Percentiles rank a stretch among this genome's conserved stretches.
Evolutionary conservation across 495 filamentous ascomycete genomes (phyloP).

Genomic region (Aspergillus baeticus): DNA sequence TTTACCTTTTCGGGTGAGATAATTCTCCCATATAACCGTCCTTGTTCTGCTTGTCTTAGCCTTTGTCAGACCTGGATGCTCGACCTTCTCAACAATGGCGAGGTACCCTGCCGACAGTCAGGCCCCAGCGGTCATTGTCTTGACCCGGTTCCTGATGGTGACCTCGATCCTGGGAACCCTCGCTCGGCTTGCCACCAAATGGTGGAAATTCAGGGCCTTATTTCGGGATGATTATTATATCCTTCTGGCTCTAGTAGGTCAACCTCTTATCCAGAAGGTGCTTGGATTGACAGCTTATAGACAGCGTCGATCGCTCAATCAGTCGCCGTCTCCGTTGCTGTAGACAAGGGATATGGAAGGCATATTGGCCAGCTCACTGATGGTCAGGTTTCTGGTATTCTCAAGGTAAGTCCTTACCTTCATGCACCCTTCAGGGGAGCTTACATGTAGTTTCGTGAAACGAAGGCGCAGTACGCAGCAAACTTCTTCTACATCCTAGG

Average conservation of each 20-base stretch:
- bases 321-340: conserved; percentile 2
- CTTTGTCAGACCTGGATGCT: too few relatives aligned
- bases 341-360: conserved; percentile 11
- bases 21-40: too few relatives aligned
- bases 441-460: too few relatives aligned
- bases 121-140: conserved; percentile 4
- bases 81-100: background rate
- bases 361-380: background rate
- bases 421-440: too few relatives aligned
- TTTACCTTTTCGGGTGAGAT: too few relatives aligned
- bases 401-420: too few relatives aligned
- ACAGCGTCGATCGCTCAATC: background rate
- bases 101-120: background rate
- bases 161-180: conserved; percentile 2
- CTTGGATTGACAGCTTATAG: background rate
- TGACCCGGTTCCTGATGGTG: conserved; percentile 11
- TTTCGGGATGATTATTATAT: conserved; percentile 7
- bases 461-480: conserved; percentile 36
- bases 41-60: too few relatives aligned
- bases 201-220: background rate
- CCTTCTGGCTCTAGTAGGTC: background rate
- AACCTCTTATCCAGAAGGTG: background rate
- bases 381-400: background rate
- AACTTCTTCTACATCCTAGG: conserved; percentile 29
- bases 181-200: conserved; percentile 9